A percentile compares a stretch with the other conserved stretches of the same genome.
Conservation (phyloP, 306 rosid genomes). For the Arachis hypogaea region DNA sequence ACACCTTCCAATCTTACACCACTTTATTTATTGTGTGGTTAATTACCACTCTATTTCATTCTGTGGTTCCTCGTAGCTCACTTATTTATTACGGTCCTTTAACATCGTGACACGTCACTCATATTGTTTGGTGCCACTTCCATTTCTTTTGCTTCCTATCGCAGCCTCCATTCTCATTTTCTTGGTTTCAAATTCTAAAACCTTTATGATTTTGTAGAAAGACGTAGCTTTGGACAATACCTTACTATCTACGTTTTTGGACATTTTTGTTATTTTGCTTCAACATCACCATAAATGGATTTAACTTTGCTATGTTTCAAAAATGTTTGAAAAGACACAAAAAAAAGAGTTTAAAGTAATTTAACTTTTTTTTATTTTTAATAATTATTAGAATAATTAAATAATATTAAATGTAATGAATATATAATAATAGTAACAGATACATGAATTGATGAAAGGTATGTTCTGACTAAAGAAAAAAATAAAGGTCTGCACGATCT, state of each 20-base stretch:
- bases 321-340: too few species aligned
- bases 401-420: too few species aligned
- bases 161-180: background rate
- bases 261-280: background rate
- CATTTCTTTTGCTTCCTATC: background rate
- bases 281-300: background rate
- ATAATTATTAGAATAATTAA: too few species aligned
- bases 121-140: background rate
- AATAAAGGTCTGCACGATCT: too few species aligned
- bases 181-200: background rate
- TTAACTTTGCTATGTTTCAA: background rate
- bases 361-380: too few species aligned
- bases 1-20: background rate
- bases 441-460: too few species aligned
- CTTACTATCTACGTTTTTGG: background rate
- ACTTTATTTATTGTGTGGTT: constrained; percentile 17
- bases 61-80: background rate
- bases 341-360: too few species aligned
- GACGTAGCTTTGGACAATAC: background rate
- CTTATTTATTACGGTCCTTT: constrained; percentile 10
- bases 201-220: background rate
- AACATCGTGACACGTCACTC: background rate
- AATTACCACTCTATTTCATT: background rate
- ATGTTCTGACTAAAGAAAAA: too few species aligned
- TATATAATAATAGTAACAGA: too few species aligned